Base-by-base conservation (phyloP, 345 rosid species). In the Trapa incisa region DNA sequence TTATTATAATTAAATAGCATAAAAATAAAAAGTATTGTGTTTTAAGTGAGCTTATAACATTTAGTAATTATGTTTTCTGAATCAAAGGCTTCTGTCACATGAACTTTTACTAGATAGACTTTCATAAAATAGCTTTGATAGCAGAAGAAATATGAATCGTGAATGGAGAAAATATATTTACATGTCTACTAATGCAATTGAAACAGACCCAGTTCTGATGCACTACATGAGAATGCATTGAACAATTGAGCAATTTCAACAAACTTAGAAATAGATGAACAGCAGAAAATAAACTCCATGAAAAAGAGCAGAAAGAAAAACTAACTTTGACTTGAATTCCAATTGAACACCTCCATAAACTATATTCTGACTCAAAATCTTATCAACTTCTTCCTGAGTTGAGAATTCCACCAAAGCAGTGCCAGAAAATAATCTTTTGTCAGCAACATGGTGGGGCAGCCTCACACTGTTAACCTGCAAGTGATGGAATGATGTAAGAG, bases 391-490 rank as follows among this genome's bases (percentile, higher is more conserved):
- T 75, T 89, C 91, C 72, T 86, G 87, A 4, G 84, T 65, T 68
- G 91, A 84, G 74, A 94, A 87, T 77, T 94, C 99, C 56, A 94
- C 70, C 84, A 91, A 74, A 69, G 90, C 96, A 75, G 89, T 83
- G 47, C 99, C 99, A 79, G 80, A 81, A 72, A 91, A 86, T 13
- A 81, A 68, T 74, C 82, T 86, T 45, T 82, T 75, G 76, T 91
- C 91, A 45, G 81, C 89, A 17, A 85, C 83, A 82, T 85, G 97
- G 48, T 85, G 88, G 72, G 99, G 97, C 83, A 94, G 64, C 78
- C 97, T 91, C 79, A 94, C 87, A 70, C 97, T 91, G 67, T 82
- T 84, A 36, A 94, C 91, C 99, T 91, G 83, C 39, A 70, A 75
- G 0, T 47, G 22, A 66, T n/a, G 43, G 43, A 41, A 41, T 1